Conservation (phyloP, 2,329 filamentous ascomycete genomes). For the Capronia americana region DNA sequence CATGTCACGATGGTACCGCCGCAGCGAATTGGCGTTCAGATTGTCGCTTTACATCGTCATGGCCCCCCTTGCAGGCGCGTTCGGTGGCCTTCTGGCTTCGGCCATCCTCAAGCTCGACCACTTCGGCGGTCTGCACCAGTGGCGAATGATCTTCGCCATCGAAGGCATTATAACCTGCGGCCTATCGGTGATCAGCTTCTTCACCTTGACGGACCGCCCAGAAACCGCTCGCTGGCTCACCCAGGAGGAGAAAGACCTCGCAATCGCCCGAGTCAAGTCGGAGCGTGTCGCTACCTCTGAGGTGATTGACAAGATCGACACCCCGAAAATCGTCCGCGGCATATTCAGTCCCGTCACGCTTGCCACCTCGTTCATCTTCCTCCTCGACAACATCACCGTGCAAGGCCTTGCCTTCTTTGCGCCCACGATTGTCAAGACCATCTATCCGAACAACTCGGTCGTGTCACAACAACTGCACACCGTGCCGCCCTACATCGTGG, state of each 20-base stretch:
- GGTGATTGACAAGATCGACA: slow-evolving; percentile 69
- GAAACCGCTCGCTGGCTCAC: slow-evolving; percentile 71
- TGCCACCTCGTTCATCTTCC: slow-evolving; percentile 63
- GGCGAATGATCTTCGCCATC: slow-evolving; percentile 70
- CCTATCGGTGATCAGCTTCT: slow-evolving; percentile 65
- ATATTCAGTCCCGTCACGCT: slow-evolving; percentile 70
- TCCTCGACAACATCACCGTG: slow-evolving; percentile 73
- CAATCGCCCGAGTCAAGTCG: slow-evolving; percentile 70
- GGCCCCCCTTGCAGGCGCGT: slow-evolving; percentile 72
- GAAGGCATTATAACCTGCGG: slow-evolving; percentile 65
- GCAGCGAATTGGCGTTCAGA: slow-evolving; percentile 70
- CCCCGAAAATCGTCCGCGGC: slow-evolving; percentile 64
- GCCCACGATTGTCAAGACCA: slow-evolving; percentile 72
- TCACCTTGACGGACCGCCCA: slow-evolving; percentile 72
- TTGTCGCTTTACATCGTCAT: slow-evolving; percentile 73
- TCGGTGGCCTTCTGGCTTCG: slow-evolving; percentile 70
- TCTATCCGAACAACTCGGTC: slow-evolving; percentile 65
- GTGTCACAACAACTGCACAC: slow-evolving; percentile 72
- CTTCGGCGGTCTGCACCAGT: slow-evolving; percentile 63
- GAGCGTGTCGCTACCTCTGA: slow-evolving; percentile 68
- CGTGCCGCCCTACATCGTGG: slow-evolving; percentile 73
- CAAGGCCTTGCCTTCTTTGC: slow-evolving; percentile 73
- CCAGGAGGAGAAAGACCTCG: slow-evolving; percentile 69
- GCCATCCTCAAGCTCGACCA: slow-evolving; percentile 67
- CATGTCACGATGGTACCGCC: slow-evolving; percentile 60